These are phyloP conservation scores for Protomyces macrosporus DNA, from an alignment of 1,139 yeast species.

Conservation along the genomic window DNA sequence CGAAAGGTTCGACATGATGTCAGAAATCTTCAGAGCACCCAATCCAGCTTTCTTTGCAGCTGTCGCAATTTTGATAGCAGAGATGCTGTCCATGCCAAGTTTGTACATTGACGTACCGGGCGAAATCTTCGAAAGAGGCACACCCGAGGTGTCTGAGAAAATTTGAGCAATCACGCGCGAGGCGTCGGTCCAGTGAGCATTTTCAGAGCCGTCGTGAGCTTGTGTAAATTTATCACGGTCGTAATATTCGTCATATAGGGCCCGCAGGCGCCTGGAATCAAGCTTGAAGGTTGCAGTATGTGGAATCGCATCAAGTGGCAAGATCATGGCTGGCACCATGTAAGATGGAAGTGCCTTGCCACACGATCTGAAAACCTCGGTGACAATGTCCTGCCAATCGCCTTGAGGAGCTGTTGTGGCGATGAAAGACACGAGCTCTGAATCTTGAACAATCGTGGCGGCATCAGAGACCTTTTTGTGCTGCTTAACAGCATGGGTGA, in stretches of 20 bases:
- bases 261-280: slow-evolving; percentile 25
- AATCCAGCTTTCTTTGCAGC: neutral
- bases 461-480: slow-evolving; percentile 25
- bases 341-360: slow-evolving; percentile 29
- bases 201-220: neutral
- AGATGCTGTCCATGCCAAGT: slow-evolving; percentile 33
- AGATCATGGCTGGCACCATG: slow-evolving; percentile 32
- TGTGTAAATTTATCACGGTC: neutral
- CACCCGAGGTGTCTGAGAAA: slow-evolving; percentile 21
- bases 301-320: slow-evolving; percentile 27
- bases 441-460: slow-evolving; percentile 20
- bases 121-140: neutral
- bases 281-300: slow-evolving; percentile 31
- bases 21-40: neutral
- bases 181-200: slow-evolving; percentile 3
- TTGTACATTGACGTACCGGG: slow-evolving; percentile 28
- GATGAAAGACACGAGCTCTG: slow-evolving; percentile 1
- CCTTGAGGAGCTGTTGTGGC: neutral
- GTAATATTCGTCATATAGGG: neutral
- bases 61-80: slow-evolving; percentile 31
- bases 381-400: neutral
- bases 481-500: slow-evolving; percentile 21
- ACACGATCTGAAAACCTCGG: neutral
- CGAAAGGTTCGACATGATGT: slow-evolving; percentile 5
- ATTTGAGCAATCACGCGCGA: slow-evolving; percentile 15